These are phyloP conservation scores for Boletus sensibilis DNA, from an alignment of 768 basidiomycete species.

Conservation along the genomic window DNA sequence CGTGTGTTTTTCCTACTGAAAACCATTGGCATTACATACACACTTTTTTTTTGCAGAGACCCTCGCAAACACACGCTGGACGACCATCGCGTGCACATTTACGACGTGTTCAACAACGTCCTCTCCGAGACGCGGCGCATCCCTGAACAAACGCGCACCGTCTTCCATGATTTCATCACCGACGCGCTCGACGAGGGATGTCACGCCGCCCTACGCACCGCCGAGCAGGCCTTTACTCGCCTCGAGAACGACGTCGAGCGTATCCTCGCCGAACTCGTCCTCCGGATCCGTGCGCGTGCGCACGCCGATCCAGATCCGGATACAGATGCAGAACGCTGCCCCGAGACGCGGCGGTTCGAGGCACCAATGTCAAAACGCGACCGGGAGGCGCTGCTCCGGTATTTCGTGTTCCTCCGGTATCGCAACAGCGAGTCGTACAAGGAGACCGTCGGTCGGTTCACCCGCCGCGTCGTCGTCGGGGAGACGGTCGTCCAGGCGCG, in stretches of 20 bases:
- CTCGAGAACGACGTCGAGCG: conserved; percentile 45
- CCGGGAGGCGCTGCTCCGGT: conserved; percentile 45
- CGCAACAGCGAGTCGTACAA: conserved; percentile 51
- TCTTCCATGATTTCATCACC: conserved; percentile 44
- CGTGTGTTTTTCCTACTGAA: not conserved
- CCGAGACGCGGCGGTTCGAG: conserved; percentile 17
- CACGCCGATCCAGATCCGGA: not conserved
- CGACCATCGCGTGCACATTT: conserved; percentile 47
- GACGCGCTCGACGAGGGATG: conserved; percentile 38
- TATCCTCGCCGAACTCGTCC: conserved; percentile 37
- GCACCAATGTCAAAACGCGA: conserved; percentile 21
- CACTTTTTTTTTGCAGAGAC: conserved; percentile 15
- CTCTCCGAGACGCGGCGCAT: conserved; percentile 45
- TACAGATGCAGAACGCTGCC: not conserved
- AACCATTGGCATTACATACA: not conserved
- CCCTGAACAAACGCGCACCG: conserved; percentile 33
- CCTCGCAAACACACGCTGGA: conserved; percentile 30
- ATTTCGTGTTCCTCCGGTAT: conserved; percentile 56
- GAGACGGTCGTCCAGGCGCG: conserved; percentile 17
- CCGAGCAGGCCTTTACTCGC: conserved; percentile 42
- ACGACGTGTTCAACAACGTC: conserved; percentile 51
- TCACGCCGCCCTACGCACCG: conserved; percentile 36
- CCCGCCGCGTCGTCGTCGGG: conserved; percentile 24
- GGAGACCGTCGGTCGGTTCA: conserved; percentile 35
- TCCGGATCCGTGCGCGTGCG: conserved; percentile 24